A percentile compares a stretch with the other conserved stretches of the same genome.
Evolutionary conservation across 371 early-diverging fungal genomes (phyloP).

Genomic region (Mortierella sp.): DNA sequence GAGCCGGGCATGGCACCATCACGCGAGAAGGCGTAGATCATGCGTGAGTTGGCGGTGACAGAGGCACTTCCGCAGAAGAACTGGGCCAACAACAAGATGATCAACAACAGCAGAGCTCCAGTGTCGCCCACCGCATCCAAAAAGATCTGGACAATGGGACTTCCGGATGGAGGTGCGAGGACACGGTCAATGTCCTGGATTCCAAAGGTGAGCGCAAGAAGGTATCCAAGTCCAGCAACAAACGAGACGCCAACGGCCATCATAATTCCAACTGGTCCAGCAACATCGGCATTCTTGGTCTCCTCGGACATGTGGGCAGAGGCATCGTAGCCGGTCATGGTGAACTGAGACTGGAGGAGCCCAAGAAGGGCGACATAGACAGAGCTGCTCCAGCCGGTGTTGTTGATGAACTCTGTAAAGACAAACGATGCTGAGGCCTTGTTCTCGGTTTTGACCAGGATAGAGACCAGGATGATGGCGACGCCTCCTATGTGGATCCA

Average conservation of each 20-base stretch:
- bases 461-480: slow-evolving; percentile 63
- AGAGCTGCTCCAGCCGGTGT: slow-evolving; percentile 61
- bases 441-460: slow-evolving; percentile 60
- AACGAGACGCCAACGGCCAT: slow-evolving; percentile 63
- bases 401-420: slow-evolving; percentile 61
- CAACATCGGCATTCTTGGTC: slow-evolving; percentile 69
- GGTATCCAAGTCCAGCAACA: slow-evolving; percentile 59
- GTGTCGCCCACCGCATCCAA: slow-evolving; percentile 65
- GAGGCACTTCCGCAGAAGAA: slow-evolving; percentile 72
- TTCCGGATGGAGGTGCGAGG: slow-evolving; percentile 58
- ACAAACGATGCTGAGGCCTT: slow-evolving; percentile 63
- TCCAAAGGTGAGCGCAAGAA: slow-evolving; percentile 59
- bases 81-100: slow-evolving; percentile 68
- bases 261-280: slow-evolving; percentile 77
- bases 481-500: slow-evolving; percentile 73
- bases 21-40: slow-evolving; percentile 82
- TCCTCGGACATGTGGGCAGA: slow-evolving; percentile 86
- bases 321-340: slow-evolving; percentile 69
- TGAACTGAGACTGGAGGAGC: slow-evolving; percentile 64
- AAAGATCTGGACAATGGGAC: slow-evolving; percentile 67
- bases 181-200: slow-evolving; percentile 65
- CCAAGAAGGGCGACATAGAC: slow-evolving; percentile 66
- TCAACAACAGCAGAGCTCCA: slow-evolving; percentile 66
- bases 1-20: slow-evolving; percentile 79
- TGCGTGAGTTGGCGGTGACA: slow-evolving; percentile 74